A percentile compares a stretch with the other conserved stretches of the same genome.
phyloP scores from a whole-genome alignment of 495 filamentous ascomycete genomes.

The Xylaria curta region DNA sequence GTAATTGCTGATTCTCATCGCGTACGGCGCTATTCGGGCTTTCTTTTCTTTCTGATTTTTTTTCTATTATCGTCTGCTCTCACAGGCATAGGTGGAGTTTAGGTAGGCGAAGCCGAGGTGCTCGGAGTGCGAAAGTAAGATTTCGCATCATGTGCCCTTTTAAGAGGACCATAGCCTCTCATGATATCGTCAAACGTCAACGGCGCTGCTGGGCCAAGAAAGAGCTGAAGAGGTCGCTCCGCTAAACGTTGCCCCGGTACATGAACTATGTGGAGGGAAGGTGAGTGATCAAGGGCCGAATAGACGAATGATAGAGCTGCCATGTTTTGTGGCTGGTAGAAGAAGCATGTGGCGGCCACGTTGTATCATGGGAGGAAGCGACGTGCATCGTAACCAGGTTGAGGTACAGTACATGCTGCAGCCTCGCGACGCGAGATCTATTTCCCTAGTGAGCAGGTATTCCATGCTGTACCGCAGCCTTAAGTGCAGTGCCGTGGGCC shows the following conservation, averaged over 20 bases:
- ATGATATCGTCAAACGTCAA: not conserved
- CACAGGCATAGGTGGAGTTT: not conserved
- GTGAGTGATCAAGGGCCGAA: not conserved
- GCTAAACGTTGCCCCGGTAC: slow-evolving; percentile 12
- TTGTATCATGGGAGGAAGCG: slow-evolving; percentile 9
- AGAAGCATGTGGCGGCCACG: slow-evolving; percentile 29
- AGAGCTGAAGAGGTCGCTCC: slow-evolving; percentile 22
- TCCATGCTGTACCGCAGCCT: not conserved
- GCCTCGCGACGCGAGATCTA: slow-evolving; percentile 22
- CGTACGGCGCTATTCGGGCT: not conserved
- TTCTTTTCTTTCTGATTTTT: not conserved
- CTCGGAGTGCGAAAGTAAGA: slow-evolving; percentile 23
- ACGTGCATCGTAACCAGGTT: slow-evolving; percentile 11
- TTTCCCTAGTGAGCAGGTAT: not conserved
- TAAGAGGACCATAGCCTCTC: not conserved
- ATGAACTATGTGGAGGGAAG: slow-evolving; percentile 22
- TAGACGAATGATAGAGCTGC: not conserved
- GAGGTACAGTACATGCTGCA: slow-evolving; percentile 20
- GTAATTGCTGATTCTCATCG: not conserved
- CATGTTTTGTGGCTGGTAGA: slow-evolving; percentile 15
- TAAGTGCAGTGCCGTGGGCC: slow-evolving; percentile 7
- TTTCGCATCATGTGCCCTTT: slow-evolving; percentile 21
- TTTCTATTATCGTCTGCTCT: not conserved
- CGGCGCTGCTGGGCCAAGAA: slow-evolving; percentile 20
- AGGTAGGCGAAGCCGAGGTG: slow-evolving; percentile 10